Conservation (phyloP, 495 filamentous ascomycete species). For the Aspergillus nidulans region DNA sequence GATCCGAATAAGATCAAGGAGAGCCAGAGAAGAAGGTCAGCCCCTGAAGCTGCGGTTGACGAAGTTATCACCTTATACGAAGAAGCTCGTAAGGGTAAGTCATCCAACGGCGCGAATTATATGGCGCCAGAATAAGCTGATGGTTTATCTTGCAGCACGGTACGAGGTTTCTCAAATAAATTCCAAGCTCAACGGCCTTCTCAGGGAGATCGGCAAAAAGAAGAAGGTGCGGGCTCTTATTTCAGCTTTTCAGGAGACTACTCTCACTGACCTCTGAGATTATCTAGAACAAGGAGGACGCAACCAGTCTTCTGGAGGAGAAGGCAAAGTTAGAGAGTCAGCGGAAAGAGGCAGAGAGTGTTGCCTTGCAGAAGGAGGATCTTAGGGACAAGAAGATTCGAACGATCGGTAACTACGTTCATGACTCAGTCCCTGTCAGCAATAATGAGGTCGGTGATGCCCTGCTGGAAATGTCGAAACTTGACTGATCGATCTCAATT, state of each 20-base stretch:
- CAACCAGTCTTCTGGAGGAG: conserved; percentile 64
- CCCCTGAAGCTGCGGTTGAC: conserved; percentile 77
- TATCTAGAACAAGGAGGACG: conserved; percentile 75
- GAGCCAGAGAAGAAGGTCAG: conserved; percentile 76
- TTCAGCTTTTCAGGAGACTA: not conserved
- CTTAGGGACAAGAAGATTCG: conserved; percentile 72
- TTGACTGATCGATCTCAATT: conserved; percentile 61
- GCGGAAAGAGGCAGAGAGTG: conserved; percentile 72
- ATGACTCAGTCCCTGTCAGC: conserved; percentile 85
- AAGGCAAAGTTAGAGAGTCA: conserved; percentile 72
- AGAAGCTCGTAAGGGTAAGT: conserved; percentile 72
- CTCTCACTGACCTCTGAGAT: not conserved
- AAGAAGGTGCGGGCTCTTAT: conserved; percentile 64
- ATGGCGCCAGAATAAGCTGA: not conserved
- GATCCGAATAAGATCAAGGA: conserved; percentile 85
- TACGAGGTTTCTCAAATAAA: conserved; percentile 78
- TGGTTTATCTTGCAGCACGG: conserved; percentile 48
- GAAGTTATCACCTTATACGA: conserved; percentile 85
- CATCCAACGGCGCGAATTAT: not conserved
- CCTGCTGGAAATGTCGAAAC: not conserved
- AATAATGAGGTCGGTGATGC: conserved; percentile 68
- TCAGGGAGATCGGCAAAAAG: conserved; percentile 86
- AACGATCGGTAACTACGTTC: conserved; percentile 88
- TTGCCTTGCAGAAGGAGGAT: conserved; percentile 67
- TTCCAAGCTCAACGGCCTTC: conserved; percentile 76